Conservation (phyloP, 306 rosid genomes). For the Fragaria ananassa region DNA sequence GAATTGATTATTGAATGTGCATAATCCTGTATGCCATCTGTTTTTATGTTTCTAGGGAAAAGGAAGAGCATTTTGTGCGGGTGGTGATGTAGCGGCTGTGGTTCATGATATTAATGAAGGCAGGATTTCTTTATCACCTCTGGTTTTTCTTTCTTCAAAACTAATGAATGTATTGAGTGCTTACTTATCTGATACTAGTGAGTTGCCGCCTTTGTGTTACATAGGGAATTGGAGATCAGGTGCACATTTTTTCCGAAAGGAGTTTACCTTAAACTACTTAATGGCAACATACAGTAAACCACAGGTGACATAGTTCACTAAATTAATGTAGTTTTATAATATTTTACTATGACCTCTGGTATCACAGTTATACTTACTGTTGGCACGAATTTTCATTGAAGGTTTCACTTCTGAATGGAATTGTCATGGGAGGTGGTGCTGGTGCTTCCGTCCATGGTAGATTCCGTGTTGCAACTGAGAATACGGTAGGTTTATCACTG, state of each 20-base stretch:
- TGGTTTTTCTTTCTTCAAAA: background rate
- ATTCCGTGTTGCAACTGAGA: constrained; percentile 86
- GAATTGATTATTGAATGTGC: background rate
- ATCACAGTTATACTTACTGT: constrained; percentile 5
- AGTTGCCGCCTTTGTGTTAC: constrained; percentile 18
- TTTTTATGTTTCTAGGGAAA: constrained; percentile 53
- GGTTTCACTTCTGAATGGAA: constrained; percentile 92
- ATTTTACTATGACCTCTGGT: background rate
- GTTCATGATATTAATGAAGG: constrained; percentile 48
- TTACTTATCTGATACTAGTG: background rate
- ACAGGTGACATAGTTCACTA: constrained; percentile 53
- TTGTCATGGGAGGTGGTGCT: constrained; percentile 98
- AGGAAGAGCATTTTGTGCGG: constrained; percentile 97
- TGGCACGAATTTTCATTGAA: constrained; percentile 30
- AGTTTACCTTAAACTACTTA: constrained; percentile 67
- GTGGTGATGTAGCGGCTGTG: constrained; percentile 84
- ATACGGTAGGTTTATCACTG: constrained; percentile 46
- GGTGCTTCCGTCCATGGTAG: constrained; percentile 90
- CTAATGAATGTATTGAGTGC: background rate
- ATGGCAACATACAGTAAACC: constrained; percentile 87
- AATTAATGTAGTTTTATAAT: background rate
- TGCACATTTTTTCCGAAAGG: constrained; percentile 50
- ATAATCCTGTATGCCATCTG: constrained; percentile 6
- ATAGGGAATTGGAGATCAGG: constrained; percentile 76
- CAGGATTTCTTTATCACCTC: constrained; percentile 17